A percentile compares a stretch with the other conserved stretches of the same genome.
Conservation (phyloP, 2,329 filamentous ascomycete species). For the Pseudogymnoascus sp. region DNA sequence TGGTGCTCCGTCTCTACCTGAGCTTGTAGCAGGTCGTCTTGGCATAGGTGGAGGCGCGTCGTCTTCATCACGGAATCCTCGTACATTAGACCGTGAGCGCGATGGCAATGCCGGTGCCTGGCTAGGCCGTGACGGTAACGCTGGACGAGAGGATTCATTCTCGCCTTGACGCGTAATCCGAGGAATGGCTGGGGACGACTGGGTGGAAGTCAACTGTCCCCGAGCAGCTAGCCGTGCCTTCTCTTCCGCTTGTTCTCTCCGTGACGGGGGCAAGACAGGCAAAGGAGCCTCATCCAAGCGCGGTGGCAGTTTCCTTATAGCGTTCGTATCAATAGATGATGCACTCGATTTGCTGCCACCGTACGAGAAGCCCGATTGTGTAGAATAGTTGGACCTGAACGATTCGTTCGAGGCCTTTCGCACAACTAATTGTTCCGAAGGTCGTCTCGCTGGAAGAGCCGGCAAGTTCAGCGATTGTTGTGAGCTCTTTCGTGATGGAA, state of each 20-base stretch:
- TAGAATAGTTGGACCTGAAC: constrained; percentile 45
- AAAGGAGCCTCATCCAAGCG: constrained; percentile 47
- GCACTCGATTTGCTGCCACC: constrained; percentile 39
- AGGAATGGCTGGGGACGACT: constrained; percentile 32
- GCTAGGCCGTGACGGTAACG: constrained; percentile 23
- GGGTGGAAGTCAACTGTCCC: constrained; percentile 30
- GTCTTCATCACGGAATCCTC: neutral
- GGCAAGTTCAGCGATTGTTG: constrained; percentile 32
- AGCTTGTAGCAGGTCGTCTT: neutral
- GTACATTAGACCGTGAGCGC: neutral
- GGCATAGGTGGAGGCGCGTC: constrained; percentile 5
- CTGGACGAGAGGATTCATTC: constrained; percentile 14
- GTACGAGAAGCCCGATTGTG: constrained; percentile 42
- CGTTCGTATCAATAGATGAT: constrained; percentile 30
- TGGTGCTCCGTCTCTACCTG: neutral
- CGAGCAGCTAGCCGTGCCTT: constrained; percentile 30
- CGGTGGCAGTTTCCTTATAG: constrained; percentile 45
- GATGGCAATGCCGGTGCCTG: neutral
- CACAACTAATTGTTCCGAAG: constrained; percentile 34
- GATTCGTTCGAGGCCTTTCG: constrained; percentile 51
- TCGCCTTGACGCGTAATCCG: constrained; percentile 17
- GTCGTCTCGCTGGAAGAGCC: constrained; percentile 41
- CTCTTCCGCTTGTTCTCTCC: constrained; percentile 40
- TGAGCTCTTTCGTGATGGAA: constrained; percentile 27
- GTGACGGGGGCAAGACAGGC: constrained; percentile 47